Percentiles rank a stretch among this genome's conserved stretches.
Evolutionary conservation across 2,329 filamentous ascomycete species (phyloP).

Genomic region (Cercospora zeina): DNA sequence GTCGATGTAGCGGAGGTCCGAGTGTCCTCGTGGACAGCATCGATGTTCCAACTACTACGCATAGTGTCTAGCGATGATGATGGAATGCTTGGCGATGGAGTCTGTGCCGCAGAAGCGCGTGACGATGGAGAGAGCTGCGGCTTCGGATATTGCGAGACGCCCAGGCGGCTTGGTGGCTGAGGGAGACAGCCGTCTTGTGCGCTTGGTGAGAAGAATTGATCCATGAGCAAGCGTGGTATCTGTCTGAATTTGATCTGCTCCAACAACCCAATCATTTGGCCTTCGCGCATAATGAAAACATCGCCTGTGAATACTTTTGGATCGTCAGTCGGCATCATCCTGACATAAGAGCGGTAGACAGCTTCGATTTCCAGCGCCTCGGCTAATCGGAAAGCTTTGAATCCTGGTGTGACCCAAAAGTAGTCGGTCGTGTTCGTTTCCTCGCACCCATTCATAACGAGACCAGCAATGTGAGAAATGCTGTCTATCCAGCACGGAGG

Average conservation of each 20-base stretch:
- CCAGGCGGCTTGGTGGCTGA: no score
- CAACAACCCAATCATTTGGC: slow-evolving; percentile 26
- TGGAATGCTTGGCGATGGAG: no score
- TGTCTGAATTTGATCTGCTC: slow-evolving; percentile 58
- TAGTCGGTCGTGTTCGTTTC: slow-evolving; percentile 33
- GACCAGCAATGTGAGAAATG: slow-evolving; percentile 30
- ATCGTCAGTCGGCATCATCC: slow-evolving; percentile 19
- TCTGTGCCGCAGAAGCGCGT: no score
- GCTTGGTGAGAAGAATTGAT: slow-evolving; percentile 55
- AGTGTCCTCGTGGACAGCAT: no score
- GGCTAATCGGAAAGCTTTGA: slow-evolving; percentile 35
- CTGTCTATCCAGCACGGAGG: slow-evolving; percentile 1
- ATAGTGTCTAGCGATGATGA: no score
- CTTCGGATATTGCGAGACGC: no score
- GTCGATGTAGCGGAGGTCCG: no score
- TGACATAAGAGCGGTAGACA: slow-evolving; percentile 41
- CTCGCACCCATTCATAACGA: slow-evolving; percentile 33
- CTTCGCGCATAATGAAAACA: slow-evolving; percentile 30
- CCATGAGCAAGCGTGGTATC: slow-evolving; percentile 64
- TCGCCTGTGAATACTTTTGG: slow-evolving; percentile 23
- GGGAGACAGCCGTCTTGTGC: no score
- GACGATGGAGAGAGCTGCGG: no score
- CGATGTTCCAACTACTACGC: no score
- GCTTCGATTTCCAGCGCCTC: slow-evolving; percentile 35
- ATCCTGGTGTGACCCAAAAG: slow-evolving; percentile 43